Percentiles rank a stretch among this genome's conserved stretches.
Conservation (phyloP, 2,329 filamentous ascomycete species). For the Aspergillus floridensis region DNA sequence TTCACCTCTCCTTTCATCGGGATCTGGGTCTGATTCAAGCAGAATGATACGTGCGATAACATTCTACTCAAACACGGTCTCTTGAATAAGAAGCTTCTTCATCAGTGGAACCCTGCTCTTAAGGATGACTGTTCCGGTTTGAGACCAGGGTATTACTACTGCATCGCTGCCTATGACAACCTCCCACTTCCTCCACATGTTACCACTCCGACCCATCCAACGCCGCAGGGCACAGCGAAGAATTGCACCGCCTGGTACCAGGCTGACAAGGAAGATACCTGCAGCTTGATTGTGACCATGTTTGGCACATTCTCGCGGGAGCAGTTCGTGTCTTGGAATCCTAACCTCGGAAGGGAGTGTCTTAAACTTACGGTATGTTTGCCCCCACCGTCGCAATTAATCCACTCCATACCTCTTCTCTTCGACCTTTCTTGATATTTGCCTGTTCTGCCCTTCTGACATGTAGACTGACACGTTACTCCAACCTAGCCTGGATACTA, state of each 20-base stretch:
- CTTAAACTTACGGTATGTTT: background rate
- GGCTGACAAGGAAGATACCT: conserved; percentile 6
- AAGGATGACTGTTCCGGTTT: conserved; percentile 10
- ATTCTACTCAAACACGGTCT: conserved; percentile 5
- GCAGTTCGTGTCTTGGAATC: conserved; percentile 13
- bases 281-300: conserved; percentile 6
- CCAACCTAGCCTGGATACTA: background rate
- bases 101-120: conserved; percentile 14
- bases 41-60: conserved; percentile 11
- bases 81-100: background rate
- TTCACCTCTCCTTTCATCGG: background rate
- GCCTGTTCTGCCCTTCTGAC: background rate
- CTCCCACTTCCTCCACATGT: conserved; percentile 7
- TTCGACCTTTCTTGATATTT: background rate
- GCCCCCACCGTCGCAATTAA: background rate
- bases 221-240: background rate
- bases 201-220: conserved; percentile 1
- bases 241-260: conserved; percentile 11
- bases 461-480: background rate
- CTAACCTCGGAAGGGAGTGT: background rate
- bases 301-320: conserved; percentile 10
- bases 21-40: background rate
- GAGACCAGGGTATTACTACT: conserved; percentile 11
- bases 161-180: conserved; percentile 10
- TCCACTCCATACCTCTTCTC: background rate